Evolutionary conservation across 441 rosid genomes (phyloP).

Genomic region (Populus hybrid): DNA sequence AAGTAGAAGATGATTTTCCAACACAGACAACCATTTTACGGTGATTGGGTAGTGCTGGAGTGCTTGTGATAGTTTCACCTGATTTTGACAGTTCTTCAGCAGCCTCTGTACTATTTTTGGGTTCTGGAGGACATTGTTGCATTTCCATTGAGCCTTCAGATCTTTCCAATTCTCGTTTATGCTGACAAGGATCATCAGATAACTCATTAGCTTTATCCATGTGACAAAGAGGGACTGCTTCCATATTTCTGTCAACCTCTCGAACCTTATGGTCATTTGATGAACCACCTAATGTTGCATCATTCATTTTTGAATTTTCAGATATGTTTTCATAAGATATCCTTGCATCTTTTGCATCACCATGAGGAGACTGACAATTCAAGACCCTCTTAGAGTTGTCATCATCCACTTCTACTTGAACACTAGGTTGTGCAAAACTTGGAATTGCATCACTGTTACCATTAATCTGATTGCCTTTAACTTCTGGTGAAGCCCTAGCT

Average conservation of each 20-base stretch:
- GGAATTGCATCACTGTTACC: slow-evolving; percentile 22
- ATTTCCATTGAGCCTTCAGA: slow-evolving; percentile 29
- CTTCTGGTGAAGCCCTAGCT: slow-evolving; percentile 26
- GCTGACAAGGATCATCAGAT: slow-evolving; percentile 21
- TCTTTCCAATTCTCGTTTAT: slow-evolving; percentile 35
- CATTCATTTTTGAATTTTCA: slow-evolving; percentile 32
- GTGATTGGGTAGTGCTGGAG: slow-evolving; percentile 34
- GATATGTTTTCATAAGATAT: slow-evolving; percentile 25
- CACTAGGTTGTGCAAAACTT: slow-evolving; percentile 25
- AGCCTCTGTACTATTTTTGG: slow-evolving; percentile 34
- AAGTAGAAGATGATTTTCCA: slow-evolving; percentile 43
- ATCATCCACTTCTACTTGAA: slow-evolving; percentile 34
- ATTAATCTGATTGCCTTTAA: slow-evolving; percentile 29
- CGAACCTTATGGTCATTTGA: slow-evolving; percentile 32
- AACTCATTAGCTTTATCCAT: slow-evolving; percentile 32
- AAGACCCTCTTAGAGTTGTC: slow-evolving; percentile 24
- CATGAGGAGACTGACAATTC: slow-evolving; percentile 28
- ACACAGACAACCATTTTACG: slow-evolving; percentile 38
- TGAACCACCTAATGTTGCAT: slow-evolving; percentile 29
- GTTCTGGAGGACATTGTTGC: slow-evolving; percentile 36
- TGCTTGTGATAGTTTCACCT: slow-evolving; percentile 28
- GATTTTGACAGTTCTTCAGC: slow-evolving; percentile 39
- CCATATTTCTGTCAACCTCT: slow-evolving; percentile 36
- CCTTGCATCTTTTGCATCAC: slow-evolving; percentile 35
- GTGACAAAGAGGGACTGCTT: slow-evolving; percentile 33